These are phyloP conservation scores for Boletus tomentosulus DNA, from an alignment of 768 basidiomycete species.

Conservation along the genomic window DNA sequence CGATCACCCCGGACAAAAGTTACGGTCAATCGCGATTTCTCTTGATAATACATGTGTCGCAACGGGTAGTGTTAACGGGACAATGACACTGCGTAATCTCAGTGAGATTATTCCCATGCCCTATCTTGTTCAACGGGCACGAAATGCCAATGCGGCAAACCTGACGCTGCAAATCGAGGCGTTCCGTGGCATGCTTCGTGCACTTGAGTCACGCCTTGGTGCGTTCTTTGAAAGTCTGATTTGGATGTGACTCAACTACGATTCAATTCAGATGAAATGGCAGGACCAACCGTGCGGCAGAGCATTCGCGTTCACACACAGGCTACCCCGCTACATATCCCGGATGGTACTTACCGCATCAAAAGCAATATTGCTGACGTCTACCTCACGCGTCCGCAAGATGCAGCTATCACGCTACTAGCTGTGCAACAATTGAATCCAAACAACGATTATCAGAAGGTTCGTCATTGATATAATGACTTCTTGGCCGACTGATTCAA, in stretches of 20 bases:
- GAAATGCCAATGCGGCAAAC: background rate
- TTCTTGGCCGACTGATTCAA: no score
- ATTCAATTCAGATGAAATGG: background rate
- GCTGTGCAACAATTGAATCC: background rate
- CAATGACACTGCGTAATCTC: background rate
- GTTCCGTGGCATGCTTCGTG: background rate
- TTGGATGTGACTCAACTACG: no score
- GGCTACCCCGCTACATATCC: background rate
- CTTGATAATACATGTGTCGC: constrained; percentile 1
- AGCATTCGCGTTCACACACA: background rate
- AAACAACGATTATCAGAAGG: background rate
- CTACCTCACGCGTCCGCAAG: background rate
- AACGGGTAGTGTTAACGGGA: background rate
- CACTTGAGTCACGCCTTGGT: background rate
- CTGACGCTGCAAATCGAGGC: background rate
- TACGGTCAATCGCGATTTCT: constrained; percentile 7
- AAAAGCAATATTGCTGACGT: background rate
- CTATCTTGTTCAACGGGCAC: background rate
- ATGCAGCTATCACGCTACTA: background rate
- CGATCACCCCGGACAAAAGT: background rate
- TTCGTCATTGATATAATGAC: background rate
- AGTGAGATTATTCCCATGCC: background rate
- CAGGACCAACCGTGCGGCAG: background rate
- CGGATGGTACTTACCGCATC: background rate
- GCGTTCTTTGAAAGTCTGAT: background rate